Base-by-base conservation (phyloP, 225 moss, liverwort and hornwort genomes). In the Antitrichia curtipendula region DNA sequence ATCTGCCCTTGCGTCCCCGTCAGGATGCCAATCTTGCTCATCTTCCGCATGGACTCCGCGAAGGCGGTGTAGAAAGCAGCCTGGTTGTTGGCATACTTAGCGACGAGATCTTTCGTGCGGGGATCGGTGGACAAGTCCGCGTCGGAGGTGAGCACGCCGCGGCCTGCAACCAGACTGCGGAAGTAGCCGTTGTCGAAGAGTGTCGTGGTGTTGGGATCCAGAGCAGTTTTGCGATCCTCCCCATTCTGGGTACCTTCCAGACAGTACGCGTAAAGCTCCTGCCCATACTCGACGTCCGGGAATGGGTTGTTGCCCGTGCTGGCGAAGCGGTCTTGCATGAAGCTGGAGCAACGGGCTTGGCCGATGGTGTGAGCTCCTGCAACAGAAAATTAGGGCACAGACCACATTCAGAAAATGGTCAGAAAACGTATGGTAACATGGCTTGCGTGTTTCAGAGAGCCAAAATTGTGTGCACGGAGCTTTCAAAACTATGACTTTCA, bases 1-100 rank as follows among this genome's bases (percentile, higher is more conserved):
- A 95, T 86, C 85, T 95, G 95, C 6, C 95, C 95, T 60, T 92
- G 84, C 21, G 93, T 91, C 5, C 95, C 93, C 4, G 93, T 93
- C 41, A 95, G 88, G 10, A 93, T 59, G 80, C 85, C 83, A 24
- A 86, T 85, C 88, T 85, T 93, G 83, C 92, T 92, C 95, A 95
- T 93, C 90, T 90, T 91, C 17, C 73, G 91, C 58, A 95, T 13
- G 45, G 93, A 86, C 49, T 65, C 83, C 0, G 85, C 87, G 53
- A 95, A 95, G 8, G 84, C 88, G 29, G 29, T 5, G 58, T 91
- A 95, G 77, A 95, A 95, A 10, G 86, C 88, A 17, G 17, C 21
- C 88, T 95, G 93, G 77, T 91, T 54, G 2, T 7, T 36, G 62
- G 93, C 93, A 16, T 83, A 93, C 19, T 81, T 58, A 23, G 53